Conservation (phyloP, 2,329 filamentous ascomycete genomes). For the Cercospora janseana region DNA sequence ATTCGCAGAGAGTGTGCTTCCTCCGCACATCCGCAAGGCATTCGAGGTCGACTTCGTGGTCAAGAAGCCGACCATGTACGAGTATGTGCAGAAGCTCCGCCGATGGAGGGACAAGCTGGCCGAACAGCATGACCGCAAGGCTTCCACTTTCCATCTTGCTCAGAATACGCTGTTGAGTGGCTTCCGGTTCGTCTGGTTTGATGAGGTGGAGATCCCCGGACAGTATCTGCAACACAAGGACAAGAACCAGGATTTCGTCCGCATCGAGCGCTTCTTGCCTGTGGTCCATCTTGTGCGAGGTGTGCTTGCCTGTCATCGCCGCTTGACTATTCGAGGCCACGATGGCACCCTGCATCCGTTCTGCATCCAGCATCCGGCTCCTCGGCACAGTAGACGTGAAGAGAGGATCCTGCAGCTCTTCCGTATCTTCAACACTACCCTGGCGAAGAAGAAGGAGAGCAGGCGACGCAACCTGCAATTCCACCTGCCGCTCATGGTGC, state of each 20-base stretch:
- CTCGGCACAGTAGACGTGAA: conserved; percentile 86
- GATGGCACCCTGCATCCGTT: conserved; percentile 97
- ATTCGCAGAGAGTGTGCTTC: conserved; percentile 94
- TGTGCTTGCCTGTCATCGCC: conserved; percentile 85
- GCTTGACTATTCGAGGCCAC: conserved; percentile 93
- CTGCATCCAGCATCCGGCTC: conserved; percentile 92
- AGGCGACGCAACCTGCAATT: conserved; percentile 92
- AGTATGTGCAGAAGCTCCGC: conserved; percentile 96
- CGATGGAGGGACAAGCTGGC: conserved; percentile 98
- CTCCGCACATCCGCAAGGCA: conserved; percentile 88
- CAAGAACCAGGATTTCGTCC: conserved; percentile 97
- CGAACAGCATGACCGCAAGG: conserved; percentile 87
- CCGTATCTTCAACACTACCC: conserved; percentile 90
- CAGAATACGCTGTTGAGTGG: conserved; percentile 87
- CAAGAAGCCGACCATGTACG: conserved; percentile 94
- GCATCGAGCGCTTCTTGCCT: conserved; percentile 94
- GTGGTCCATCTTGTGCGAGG: conserved; percentile 90
- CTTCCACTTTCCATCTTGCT: conserved; percentile 72
- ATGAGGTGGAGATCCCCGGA: conserved; percentile 95
- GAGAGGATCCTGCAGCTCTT: conserved; percentile 95
- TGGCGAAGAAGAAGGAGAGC: conserved; percentile 91
- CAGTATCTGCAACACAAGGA: conserved; percentile 97
- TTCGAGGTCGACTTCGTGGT: conserved; percentile 97
- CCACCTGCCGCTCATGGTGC: conserved; percentile 92
- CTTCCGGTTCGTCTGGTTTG: conserved; percentile 96